phyloP scores from a whole-genome alignment of 208 protist genomes.

The Acanthamoeba culbertsoni region DNA sequence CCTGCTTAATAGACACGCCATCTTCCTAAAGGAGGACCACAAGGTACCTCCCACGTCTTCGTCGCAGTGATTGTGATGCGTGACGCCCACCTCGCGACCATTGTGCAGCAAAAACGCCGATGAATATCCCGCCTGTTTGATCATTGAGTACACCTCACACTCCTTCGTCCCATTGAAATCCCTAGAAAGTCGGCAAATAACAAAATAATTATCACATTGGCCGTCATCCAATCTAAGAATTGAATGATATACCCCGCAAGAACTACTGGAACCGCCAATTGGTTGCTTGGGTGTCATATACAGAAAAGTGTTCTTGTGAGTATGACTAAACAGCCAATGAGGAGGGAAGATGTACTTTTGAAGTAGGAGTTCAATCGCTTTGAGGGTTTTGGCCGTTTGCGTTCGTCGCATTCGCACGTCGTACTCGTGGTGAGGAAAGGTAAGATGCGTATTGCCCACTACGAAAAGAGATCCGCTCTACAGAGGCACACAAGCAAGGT shows the following conservation, averaged over 20 bases:
- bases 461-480: slow-evolving; percentile 28
- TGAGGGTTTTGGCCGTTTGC: slow-evolving; percentile 30
- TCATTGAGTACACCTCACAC: slow-evolving; percentile 1
- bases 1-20: neutral
- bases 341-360: neutral
- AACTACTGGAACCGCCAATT: no score
- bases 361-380: neutral
- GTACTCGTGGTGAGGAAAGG: slow-evolving; percentile 31
- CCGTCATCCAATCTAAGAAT: neutral
- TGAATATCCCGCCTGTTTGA: neutral
- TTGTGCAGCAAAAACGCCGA: neutral
- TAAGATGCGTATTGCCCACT: slow-evolving; percentile 48
- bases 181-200: neutral
- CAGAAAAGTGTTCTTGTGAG: no score
- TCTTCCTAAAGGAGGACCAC: neutral
- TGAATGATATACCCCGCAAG: no score
- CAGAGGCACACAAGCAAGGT: neutral
- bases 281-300: no score
- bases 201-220: neutral
- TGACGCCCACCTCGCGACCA: neutral
- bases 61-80: slow-evolving; percentile 23
- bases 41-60: slow-evolving; percentile 27
- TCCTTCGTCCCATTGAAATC: slow-evolving; percentile 48
- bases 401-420: neutral
- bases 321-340: neutral